Conservation (phyloP, 805 yeast species). For the Kregervanrija delftensis region DNA sequence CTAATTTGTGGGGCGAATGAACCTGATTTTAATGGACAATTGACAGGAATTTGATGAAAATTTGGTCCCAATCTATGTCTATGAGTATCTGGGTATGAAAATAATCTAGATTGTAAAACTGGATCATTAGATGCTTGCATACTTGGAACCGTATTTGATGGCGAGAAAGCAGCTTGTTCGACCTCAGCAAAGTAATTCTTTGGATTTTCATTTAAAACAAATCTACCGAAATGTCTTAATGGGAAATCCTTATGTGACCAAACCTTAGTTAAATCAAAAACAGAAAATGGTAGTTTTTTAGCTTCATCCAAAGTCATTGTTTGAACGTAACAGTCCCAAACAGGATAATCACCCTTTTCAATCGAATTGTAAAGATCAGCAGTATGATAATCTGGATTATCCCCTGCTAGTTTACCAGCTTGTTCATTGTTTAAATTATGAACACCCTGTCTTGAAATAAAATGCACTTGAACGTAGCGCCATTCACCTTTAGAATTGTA, state of each 20-base stretch:
- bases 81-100: constrained; percentile 80
- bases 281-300: constrained; percentile 66
- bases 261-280: constrained; percentile 84
- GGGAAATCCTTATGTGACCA: constrained; percentile 91
- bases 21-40: constrained; percentile 61
- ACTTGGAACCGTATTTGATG: constrained; percentile 79
- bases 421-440: constrained; percentile 52
- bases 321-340: constrained; percentile 83
- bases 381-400: constrained; percentile 78
- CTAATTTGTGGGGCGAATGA: constrained; percentile 66
- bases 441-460: constrained; percentile 52
- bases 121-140: constrained; percentile 82
- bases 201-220: constrained; percentile 77
- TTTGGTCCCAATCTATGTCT: constrained; percentile 76
- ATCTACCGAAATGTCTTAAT: constrained; percentile 75
- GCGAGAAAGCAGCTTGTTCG: constrained; percentile 82
- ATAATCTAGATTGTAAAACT: constrained; percentile 73
- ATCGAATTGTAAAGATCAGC: constrained; percentile 75
- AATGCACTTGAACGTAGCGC: constrained; percentile 74
- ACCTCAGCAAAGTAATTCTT: constrained; percentile 81
- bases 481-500: constrained; percentile 67
- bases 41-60: constrained; percentile 82
- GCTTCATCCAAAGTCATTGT: constrained; percentile 83
- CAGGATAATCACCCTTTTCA: constrained; percentile 69
- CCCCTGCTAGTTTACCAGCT: constrained; percentile 61